Conservation (phyloP, 192 early-diverging fungal species). For the Linnemannia schmuckeri region DNA sequence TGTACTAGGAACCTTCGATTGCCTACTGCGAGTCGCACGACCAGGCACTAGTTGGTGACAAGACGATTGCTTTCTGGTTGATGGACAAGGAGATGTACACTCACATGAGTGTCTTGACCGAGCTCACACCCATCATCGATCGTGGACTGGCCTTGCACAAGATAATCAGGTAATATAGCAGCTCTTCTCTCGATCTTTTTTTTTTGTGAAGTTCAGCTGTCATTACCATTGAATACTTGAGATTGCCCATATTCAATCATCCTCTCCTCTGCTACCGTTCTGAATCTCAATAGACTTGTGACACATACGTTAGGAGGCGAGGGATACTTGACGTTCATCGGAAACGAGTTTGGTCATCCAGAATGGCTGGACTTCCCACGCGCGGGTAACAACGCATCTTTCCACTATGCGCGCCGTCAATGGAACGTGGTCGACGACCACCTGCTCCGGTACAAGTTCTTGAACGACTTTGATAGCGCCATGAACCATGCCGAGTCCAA, state of each 20-base stretch:
- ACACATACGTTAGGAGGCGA: slow-evolving; percentile 92
- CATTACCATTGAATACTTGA: neutral
- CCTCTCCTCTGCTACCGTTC: neutral
- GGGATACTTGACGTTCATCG: slow-evolving; percentile 96
- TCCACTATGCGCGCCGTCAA: slow-evolving; percentile 94
- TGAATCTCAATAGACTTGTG: slow-evolving; percentile 67
- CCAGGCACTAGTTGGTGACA: slow-evolving; percentile 97
- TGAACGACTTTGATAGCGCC: slow-evolving; percentile 89
- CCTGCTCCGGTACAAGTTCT: slow-evolving; percentile 91
- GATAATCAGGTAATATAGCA: slow-evolving; percentile 76
- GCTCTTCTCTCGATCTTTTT: neutral
- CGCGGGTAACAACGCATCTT: slow-evolving; percentile 88
- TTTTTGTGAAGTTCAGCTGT: neutral
- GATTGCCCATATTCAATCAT: neutral
- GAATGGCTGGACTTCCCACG: slow-evolving; percentile 99
- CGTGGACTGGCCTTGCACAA: slow-evolving; percentile 95
- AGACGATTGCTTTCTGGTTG: slow-evolving; percentile 98
- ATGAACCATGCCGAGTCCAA: slow-evolving; percentile 83
- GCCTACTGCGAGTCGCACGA: slow-evolving; percentile 96
- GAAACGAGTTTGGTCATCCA: slow-evolving; percentile 98
- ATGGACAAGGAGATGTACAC: slow-evolving; percentile 99
- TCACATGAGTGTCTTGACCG: slow-evolving; percentile 86
- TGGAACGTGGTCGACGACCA: slow-evolving; percentile 91
- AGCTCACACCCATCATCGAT: slow-evolving; percentile 88
- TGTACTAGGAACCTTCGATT: slow-evolving; percentile 87